A percentile compares a stretch with the other conserved stretches of the same genome.
Evolutionary conservation across 345 rosid genomes (phyloP).

Genomic region (Camelina neglecta): DNA sequence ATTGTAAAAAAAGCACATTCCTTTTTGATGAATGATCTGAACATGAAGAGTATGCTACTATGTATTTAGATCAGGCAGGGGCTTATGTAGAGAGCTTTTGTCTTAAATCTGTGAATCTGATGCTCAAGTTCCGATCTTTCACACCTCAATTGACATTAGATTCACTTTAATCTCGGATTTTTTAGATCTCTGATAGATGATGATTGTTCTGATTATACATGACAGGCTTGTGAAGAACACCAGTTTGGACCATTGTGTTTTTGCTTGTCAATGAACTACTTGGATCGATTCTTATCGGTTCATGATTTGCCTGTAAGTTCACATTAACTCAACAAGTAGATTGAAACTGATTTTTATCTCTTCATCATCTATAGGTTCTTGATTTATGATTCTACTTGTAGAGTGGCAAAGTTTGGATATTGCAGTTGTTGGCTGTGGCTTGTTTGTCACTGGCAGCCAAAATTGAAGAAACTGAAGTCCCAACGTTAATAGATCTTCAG

Average conservation of each 20-base stretch:
- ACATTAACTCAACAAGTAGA: slow-evolving; percentile 5
- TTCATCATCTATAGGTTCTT: background rate
- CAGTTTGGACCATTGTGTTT: slow-evolving; percentile 61
- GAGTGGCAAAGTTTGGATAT: slow-evolving; percentile 64
- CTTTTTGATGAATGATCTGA: slow-evolving; percentile 34
- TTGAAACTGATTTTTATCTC: background rate
- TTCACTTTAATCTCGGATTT: slow-evolving; percentile 16
- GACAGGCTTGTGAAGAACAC: slow-evolving; percentile 65
- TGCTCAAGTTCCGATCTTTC: background rate
- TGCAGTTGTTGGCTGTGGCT: slow-evolving; percentile 70
- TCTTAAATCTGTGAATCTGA: slow-evolving; percentile 27
- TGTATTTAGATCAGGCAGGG: slow-evolving; percentile 18
- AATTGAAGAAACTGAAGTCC: slow-evolving; percentile 72
- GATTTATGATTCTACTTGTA: slow-evolving; percentile 33
- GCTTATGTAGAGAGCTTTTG: background rate
- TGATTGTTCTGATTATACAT: slow-evolving; percentile 6
- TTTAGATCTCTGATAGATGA: slow-evolving; percentile 30
- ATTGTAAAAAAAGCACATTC: slow-evolving; percentile 22
- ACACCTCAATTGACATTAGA: background rate
- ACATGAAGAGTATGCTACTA: background rate
- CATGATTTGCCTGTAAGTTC: slow-evolving; percentile 71
- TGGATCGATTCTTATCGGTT: slow-evolving; percentile 74
- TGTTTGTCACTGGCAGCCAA: slow-evolving; percentile 81
- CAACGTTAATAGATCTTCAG: slow-evolving; percentile 67
- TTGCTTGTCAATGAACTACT: slow-evolving; percentile 68